phyloP scores from a whole-genome alignment of 345 rosid genomes.

The Gossypium ekmanianum region DNA sequence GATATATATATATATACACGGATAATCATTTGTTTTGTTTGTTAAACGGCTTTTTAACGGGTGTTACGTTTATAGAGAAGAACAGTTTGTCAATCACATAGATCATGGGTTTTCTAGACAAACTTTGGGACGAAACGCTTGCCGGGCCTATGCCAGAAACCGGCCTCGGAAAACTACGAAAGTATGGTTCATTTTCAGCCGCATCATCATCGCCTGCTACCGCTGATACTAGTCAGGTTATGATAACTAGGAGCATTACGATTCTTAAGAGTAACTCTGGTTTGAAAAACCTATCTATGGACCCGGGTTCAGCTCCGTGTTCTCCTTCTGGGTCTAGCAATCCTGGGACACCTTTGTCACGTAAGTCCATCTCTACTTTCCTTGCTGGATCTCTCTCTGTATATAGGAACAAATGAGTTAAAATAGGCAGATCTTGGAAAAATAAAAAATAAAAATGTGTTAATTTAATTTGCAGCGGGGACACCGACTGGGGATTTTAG shows the following conservation, averaged over 20 bases:
- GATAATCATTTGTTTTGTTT: neutral
- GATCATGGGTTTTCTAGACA: conserved; percentile 70
- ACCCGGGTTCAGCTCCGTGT: conserved; percentile 34
- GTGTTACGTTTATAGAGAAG: conserved; percentile 34
- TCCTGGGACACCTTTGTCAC: conserved; percentile 50
- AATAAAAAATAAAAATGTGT: neutral
- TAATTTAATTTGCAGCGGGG: conserved; percentile 42
- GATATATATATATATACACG: neutral
- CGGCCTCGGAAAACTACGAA: conserved; percentile 57
- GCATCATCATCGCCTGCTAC: conserved; percentile 25
- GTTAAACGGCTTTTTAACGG: conserved; percentile 29
- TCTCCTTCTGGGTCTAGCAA: conserved; percentile 39
- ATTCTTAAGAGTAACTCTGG: conserved; percentile 36
- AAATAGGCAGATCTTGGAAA: too few relatives aligned
- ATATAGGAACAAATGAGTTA: too few relatives aligned
- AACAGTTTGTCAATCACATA: neutral
- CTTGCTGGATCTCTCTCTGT: too few relatives aligned
- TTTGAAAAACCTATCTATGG: conserved; percentile 31
- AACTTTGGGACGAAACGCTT: conserved; percentile 92
- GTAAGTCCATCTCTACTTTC: conserved; percentile 25
- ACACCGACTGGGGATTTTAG: conserved; percentile 52
- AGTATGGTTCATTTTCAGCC: conserved; percentile 48
- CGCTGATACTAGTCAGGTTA: conserved; percentile 1
- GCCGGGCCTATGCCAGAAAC: conserved; percentile 85
- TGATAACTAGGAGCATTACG: conserved; percentile 60